Percentiles rank a stretch among this genome's conserved stretches.
Evolutionary conservation across 805 yeast genomes (phyloP).

Genomic region (Teunomyces gatunensis): DNA sequence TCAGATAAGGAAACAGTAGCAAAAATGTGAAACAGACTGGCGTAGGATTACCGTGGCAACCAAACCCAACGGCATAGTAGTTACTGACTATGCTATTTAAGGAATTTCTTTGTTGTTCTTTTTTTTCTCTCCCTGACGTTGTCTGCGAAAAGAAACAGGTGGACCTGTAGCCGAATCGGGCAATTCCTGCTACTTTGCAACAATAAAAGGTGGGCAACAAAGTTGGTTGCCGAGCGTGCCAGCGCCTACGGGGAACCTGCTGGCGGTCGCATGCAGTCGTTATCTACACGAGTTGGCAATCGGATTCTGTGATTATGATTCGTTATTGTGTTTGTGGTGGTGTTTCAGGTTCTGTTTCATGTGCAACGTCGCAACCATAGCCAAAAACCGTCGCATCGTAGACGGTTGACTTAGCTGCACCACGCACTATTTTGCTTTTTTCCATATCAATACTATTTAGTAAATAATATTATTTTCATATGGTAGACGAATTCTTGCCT

Average conservation of each 20-base stretch:
- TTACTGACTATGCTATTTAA: neutral
- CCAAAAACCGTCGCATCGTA: no score
- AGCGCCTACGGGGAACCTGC: neutral
- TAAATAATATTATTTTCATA: no score
- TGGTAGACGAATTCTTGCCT: neutral
- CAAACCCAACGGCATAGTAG: neutral
- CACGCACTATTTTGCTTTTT: no score
- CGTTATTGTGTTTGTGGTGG: neutral
- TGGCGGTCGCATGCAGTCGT: neutral
- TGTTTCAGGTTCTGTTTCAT: no score
- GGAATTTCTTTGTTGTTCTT: constrained; percentile 2
- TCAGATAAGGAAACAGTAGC: no score
- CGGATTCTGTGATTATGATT: no score
- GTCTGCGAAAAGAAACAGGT: neutral
- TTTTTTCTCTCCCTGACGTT: neutral
- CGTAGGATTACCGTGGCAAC: constrained; percentile 4
- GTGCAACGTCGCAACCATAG: no score
- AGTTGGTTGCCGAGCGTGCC: neutral
- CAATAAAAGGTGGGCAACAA: neutral
- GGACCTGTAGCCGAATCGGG: neutral
- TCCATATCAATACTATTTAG: no score
- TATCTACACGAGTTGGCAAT: no score
- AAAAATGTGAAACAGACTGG: neutral
- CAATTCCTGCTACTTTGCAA: neutral
- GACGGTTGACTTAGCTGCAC: no score